phyloP scores from a whole-genome alignment of 2,329 filamentous ascomycete species.

The Orbilia javanica region DNA sequence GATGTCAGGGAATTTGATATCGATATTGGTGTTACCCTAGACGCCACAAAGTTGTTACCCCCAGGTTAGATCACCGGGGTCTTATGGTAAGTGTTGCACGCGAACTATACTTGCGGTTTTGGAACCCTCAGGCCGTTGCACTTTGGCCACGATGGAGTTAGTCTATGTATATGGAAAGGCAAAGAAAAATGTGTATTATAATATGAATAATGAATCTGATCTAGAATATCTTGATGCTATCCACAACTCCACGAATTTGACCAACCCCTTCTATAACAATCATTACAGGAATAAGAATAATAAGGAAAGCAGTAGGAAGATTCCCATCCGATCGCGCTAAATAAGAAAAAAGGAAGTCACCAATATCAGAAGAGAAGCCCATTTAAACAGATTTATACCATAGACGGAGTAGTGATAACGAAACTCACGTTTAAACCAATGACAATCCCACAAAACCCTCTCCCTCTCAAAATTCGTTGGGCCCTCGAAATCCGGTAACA shows the following conservation, averaged over 20 bases:
- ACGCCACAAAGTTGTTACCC: too few relatives aligned
- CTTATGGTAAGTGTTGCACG: background rate
- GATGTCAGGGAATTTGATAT: too few relatives aligned
- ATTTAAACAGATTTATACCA: background rate
- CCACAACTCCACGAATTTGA: background rate
- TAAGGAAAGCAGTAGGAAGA: background rate
- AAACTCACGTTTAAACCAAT: slow-evolving; percentile 15
- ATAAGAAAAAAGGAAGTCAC: too few relatives aligned
- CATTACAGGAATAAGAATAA: slow-evolving; percentile 12
- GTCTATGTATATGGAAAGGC: too few relatives aligned
- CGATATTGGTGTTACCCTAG: too few relatives aligned
- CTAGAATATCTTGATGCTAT: slow-evolving; percentile 21
- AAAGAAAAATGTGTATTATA: too few relatives aligned
- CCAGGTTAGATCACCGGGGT: too few relatives aligned
- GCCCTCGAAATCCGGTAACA: background rate
- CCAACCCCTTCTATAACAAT: slow-evolving; percentile 14
- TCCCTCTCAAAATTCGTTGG: slow-evolving; percentile 15
- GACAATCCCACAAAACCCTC: slow-evolving; percentile 2
- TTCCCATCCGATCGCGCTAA: background rate
- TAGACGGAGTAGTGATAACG: background rate
- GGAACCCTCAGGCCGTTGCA: background rate
- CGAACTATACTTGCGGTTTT: background rate
- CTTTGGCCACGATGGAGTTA: background rate
- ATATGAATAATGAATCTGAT: background rate
- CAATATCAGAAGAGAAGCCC: background rate